Evolutionary conservation across 805 yeast genomes (phyloP).

Genomic region (Candida bentonensis): DNA sequence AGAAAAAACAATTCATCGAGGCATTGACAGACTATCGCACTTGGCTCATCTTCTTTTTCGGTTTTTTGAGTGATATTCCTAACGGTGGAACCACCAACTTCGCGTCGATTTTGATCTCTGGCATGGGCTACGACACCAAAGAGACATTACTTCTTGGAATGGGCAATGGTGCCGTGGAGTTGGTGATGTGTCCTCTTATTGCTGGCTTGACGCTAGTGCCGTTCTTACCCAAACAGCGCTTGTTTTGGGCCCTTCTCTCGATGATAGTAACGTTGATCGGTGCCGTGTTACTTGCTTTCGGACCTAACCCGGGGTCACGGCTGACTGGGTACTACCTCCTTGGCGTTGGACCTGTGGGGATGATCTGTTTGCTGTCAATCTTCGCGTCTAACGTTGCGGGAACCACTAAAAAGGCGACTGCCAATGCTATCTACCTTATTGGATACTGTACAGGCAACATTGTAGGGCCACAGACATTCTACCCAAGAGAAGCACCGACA

Average conservation of each 20-base stretch:
- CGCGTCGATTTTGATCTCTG: slow-evolving; percentile 30
- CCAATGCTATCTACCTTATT: slow-evolving; percentile 43
- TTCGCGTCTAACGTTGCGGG: slow-evolving; percentile 46
- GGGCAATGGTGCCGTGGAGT: slow-evolving; percentile 30
- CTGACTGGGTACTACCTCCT: slow-evolving; percentile 28
- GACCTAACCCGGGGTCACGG: slow-evolving; percentile 22
- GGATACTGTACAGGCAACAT: slow-evolving; percentile 57
- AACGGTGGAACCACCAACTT: slow-evolving; percentile 43
- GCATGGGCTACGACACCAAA: slow-evolving; percentile 27
- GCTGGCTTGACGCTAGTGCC: slow-evolving; percentile 9
- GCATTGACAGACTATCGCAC: slow-evolving; percentile 35
- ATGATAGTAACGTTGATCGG: slow-evolving; percentile 31
- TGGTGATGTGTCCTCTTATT: slow-evolving; percentile 8
- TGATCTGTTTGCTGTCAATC: slow-evolving; percentile 22
- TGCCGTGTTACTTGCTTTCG: slow-evolving; percentile 31
- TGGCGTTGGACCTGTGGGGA: slow-evolving; percentile 7
- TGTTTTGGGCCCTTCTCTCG: slow-evolving; percentile 32
- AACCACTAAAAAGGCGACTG: slow-evolving; percentile 51
- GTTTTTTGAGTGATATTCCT: slow-evolving; percentile 25
- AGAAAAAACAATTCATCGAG: slow-evolving; percentile 37
- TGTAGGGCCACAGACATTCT: slow-evolving; percentile 63
- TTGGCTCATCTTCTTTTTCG: slow-evolving; percentile 32
- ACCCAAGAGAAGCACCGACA: slow-evolving; percentile 38
- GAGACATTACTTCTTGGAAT: background rate
- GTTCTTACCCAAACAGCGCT: slow-evolving; percentile 8